A percentile compares a stretch with the other conserved stretches of the same genome.
Conservation (phyloP, 129 eudicot species). For the Flaveria bidentis region DNA sequence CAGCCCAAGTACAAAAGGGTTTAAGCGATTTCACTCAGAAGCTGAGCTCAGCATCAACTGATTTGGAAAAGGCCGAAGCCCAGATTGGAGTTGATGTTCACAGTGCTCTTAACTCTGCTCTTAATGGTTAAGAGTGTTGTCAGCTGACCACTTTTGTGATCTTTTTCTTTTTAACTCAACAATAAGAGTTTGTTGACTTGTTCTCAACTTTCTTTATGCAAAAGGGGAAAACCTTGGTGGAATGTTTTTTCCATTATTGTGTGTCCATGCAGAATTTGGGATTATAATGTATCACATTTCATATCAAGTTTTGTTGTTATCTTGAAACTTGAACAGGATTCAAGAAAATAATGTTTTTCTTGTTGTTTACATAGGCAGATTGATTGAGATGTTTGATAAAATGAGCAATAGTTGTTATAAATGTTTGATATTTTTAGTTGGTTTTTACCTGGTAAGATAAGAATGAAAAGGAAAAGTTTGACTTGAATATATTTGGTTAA, state of each 20-base stretch:
- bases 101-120: constrained; percentile 75
- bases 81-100: constrained; percentile 85
- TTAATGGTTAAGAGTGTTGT: constrained; percentile 44
- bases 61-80: constrained; percentile 79
- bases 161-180: constrained; percentile 19
- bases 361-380: background rate
- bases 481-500: no score
- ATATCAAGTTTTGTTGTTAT: constrained; percentile 26
- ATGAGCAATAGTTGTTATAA: background rate
- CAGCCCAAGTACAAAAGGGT: constrained; percentile 60
- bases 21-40: constrained; percentile 77
- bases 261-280: constrained; percentile 27
- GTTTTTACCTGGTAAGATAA: background rate
- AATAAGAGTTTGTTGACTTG: constrained; percentile 41
- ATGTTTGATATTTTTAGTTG: no score
- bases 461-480: no score
- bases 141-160: constrained; percentile 8
- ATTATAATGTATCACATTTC: constrained; percentile 30
- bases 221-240: constrained; percentile 30
- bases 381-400: background rate
- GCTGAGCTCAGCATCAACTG: constrained; percentile 78
- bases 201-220: constrained; percentile 15
- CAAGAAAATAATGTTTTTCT: constrained; percentile 10
- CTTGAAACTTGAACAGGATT: constrained; percentile 3
- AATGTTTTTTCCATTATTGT: constrained; percentile 24